A percentile compares a stretch with the other conserved stretches of the same genome.
phyloP scores from a whole-genome alignment of 345 rosid genomes.

The Rhizophora mangle region DNA sequence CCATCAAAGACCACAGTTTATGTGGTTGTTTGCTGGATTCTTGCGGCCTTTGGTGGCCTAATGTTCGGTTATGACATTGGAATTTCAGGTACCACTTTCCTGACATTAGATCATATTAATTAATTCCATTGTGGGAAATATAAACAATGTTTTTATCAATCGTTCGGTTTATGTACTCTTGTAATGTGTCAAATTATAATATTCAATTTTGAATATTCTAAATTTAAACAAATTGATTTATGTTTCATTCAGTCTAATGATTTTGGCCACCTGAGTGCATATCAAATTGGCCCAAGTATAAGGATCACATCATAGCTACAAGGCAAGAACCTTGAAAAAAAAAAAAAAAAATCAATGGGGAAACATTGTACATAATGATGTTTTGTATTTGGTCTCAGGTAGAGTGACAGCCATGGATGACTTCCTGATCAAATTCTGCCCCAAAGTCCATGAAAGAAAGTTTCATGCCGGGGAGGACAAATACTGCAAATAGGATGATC shows the following conservation, averaged over 20 bases:
- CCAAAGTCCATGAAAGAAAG: constrained; percentile 15
- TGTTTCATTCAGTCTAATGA: no score
- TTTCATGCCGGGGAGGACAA: constrained; percentile 22
- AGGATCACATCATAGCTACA: no score
- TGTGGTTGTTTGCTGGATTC: constrained; percentile 13
- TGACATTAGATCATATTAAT: not conserved
- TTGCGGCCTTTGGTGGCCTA: constrained; percentile 25
- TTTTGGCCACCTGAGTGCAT: no score
- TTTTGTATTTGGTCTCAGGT: constrained; percentile 5
- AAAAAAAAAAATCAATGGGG: no score
- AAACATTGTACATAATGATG: not conserved
- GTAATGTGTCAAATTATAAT: no score
- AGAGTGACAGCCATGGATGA: constrained; percentile 35
- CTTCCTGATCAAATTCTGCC: constrained; percentile 28
- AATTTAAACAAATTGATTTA: no score
- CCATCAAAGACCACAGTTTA: constrained; percentile 13
- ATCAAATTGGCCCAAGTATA: no score
- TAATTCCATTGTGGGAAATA: not conserved
- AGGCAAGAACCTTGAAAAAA: no score
- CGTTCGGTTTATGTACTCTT: no score
- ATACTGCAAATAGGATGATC: constrained; percentile 31
- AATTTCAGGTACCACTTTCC: constrained; percentile 5
- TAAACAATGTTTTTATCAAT: no score
- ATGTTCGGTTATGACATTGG: constrained; percentile 32
- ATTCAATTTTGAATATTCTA: no score